Conservation (phyloP, 2,329 filamentous ascomycete genomes). For the Talaromyces sp. region DNA sequence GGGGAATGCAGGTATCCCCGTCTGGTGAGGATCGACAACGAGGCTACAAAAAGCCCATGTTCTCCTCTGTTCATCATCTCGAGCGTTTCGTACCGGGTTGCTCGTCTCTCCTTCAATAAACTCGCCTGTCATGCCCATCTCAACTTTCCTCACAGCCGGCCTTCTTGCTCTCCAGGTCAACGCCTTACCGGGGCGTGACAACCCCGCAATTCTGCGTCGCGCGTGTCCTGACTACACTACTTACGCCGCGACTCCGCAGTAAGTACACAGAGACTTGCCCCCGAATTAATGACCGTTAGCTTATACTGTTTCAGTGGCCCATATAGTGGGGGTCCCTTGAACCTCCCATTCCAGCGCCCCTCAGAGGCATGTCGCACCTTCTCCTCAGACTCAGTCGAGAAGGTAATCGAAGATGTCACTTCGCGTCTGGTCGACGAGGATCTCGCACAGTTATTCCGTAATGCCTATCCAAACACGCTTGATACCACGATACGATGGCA, state of each 20-base stretch:
- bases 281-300: constrained; percentile 5
- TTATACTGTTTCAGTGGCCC: constrained; percentile 62
- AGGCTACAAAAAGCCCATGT: constrained; percentile 6
- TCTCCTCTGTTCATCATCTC: constrained; percentile 12
- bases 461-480: constrained; percentile 88
- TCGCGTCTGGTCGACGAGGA: constrained; percentile 80
- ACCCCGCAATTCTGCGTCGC: constrained; percentile 33
- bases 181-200: constrained; percentile 25
- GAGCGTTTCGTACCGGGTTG: neutral
- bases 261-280: constrained; percentile 31
- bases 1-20: constrained; percentile 25
- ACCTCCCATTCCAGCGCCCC: constrained; percentile 84
- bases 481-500: constrained; percentile 92
- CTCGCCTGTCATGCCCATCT: constrained; percentile 14
- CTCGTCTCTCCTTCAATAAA: neutral
- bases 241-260: constrained; percentile 65
- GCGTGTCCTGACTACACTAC: constrained; percentile 69
- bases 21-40: constrained; percentile 21
- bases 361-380: constrained; percentile 83
- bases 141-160: constrained; percentile 12
- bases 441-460: constrained; percentile 89
- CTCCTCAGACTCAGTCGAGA: constrained; percentile 80
- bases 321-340: constrained; percentile 75
- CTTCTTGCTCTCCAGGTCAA: constrained; percentile 19
- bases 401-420: constrained; percentile 82